Conservation (phyloP, 257 asterid genomes). For the Vinca minor region DNA sequence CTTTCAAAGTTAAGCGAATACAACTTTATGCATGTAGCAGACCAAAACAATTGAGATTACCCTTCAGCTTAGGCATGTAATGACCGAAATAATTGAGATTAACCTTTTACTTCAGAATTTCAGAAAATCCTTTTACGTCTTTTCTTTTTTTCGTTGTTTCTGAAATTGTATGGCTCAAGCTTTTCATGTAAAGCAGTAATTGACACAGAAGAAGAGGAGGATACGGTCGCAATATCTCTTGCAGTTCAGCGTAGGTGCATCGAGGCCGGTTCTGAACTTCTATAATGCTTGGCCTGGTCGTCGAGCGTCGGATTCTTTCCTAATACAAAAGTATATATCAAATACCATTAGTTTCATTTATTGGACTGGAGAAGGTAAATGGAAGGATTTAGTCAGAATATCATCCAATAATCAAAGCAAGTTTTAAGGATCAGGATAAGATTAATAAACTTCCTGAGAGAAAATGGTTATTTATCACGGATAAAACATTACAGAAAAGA, state of each 20-base stretch:
- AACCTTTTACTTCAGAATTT: background rate
- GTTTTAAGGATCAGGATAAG: background rate
- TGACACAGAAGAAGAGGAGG: conserved; percentile 20
- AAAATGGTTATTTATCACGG: background rate
- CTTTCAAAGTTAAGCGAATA: background rate
- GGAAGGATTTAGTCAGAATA: background rate
- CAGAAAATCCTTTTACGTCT: background rate
- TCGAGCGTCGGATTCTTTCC: conserved; percentile 48
- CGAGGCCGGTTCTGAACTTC: conserved; percentile 48
- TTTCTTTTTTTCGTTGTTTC: no score
- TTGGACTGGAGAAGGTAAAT: background rate
- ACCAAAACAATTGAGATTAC: background rate
- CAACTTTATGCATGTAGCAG: background rate
- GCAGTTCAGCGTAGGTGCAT: conserved; percentile 38
- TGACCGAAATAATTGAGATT: no score
- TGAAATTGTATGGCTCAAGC: background rate
- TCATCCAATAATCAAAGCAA: background rate
- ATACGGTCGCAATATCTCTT: conserved; percentile 45
- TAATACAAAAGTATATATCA: conserved; percentile 19
- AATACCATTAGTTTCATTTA: conserved; percentile 5
- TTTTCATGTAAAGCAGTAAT: background rate
- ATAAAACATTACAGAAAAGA: background rate
- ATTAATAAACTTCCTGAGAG: background rate
- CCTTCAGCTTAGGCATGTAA: no score
- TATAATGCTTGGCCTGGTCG: conserved; percentile 24